A percentile compares a stretch with the other conserved stretches of the same genome.
Evolutionary conservation across 345 rosid genomes (phyloP).

Genomic region (Sisymbrium irio): DNA sequence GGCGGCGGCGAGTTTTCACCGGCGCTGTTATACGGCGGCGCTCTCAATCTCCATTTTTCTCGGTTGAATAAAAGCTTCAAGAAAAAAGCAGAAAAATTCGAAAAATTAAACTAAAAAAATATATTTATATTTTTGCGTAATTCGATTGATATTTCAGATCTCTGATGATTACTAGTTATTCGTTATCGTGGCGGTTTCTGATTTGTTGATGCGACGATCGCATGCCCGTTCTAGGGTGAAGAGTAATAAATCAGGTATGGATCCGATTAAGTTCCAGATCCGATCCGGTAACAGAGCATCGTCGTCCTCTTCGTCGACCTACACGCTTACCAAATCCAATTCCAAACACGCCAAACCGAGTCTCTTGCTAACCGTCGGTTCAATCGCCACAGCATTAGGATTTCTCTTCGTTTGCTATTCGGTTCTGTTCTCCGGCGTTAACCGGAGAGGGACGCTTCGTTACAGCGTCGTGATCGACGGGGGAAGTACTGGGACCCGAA

Average conservation of each 20-base stretch:
- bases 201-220: slow-evolving; percentile 80
- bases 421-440: slow-evolving; percentile 24
- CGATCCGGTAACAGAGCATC: slow-evolving; percentile 45
- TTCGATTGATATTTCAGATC: slow-evolving; percentile 16
- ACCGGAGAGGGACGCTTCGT: slow-evolving; percentile 4
- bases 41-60: slow-evolving; percentile 33
- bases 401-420: slow-evolving; percentile 38
- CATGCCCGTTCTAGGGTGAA: slow-evolving; percentile 62
- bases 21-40: slow-evolving; percentile 29
- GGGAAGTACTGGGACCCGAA: slow-evolving; percentile 82
- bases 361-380: slow-evolving; percentile 30
- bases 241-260: slow-evolving; percentile 47
- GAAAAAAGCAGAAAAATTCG: not conserved
- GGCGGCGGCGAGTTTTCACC: slow-evolving; percentile 35
- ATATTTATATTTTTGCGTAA: not conserved
- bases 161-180: slow-evolving; percentile 28
- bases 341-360: slow-evolving; percentile 38
- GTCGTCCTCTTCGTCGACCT: slow-evolving; percentile 47
- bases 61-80: slow-evolving; percentile 19
- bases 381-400: slow-evolving; percentile 24
- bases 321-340: slow-evolving; percentile 21
- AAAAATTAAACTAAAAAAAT: not conserved
- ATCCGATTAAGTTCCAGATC: slow-evolving; percentile 58
- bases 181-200: slow-evolving; percentile 4
- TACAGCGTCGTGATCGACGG: slow-evolving; percentile 71